These are phyloP conservation scores for Cyberlindnera xylosilytica DNA, from an alignment of 805 yeast genomes.

Conservation along the genomic window DNA sequence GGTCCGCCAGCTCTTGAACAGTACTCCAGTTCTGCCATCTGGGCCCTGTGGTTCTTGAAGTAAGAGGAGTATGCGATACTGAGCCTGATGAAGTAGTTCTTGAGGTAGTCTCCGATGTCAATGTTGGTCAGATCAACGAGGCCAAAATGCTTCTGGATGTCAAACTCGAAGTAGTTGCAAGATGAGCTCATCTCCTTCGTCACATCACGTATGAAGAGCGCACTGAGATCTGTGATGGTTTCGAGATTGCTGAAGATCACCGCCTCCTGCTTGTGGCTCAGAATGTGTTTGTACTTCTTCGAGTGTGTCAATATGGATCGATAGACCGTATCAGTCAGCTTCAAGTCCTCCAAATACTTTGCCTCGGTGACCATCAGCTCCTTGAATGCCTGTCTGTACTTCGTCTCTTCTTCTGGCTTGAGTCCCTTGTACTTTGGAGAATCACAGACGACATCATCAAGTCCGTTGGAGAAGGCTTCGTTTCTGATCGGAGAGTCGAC, in stretches of 20 bases:
- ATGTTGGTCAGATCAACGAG: constrained; percentile 14
- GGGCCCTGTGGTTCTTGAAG: constrained; percentile 30
- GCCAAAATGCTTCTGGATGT: constrained; percentile 10
- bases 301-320: constrained; percentile 31
- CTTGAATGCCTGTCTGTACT: constrained; percentile 24
- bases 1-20: constrained; percentile 20
- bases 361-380: constrained; percentile 34
- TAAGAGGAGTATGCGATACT: constrained; percentile 34
- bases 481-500: constrained; percentile 36
- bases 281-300: constrained; percentile 28
- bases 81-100: constrained; percentile 31
- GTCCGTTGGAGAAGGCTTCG: constrained; percentile 19
- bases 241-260: constrained; percentile 43
- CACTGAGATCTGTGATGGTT: constrained; percentile 36
- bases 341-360: constrained; percentile 31
- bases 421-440: constrained; percentile 7
- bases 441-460: constrained; percentile 11
- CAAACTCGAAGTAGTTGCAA: constrained; percentile 4
- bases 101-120: constrained; percentile 30
- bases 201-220: constrained; percentile 27
- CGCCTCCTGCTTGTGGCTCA: constrained; percentile 34
- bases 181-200: constrained; percentile 2
- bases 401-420: constrained; percentile 2
- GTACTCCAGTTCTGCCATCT: constrained; percentile 25
- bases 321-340: constrained; percentile 30